Percentiles rank a stretch among this genome's conserved stretches.
phyloP scores from a whole-genome alignment of 306 rosid genomes.

The Trichosanthes cucumerina region DNA sequence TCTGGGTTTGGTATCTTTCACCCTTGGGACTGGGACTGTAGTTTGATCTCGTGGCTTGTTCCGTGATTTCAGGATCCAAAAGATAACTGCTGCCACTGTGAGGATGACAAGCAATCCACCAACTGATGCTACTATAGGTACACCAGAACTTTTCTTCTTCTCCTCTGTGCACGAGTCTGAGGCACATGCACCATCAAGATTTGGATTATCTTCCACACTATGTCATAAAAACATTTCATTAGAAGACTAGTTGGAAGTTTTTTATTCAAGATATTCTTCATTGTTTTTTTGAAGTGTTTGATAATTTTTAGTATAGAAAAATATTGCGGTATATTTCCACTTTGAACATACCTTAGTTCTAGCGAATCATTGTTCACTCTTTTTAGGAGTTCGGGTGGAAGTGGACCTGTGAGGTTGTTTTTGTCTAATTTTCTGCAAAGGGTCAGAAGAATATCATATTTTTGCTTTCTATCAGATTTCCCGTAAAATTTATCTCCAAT shows the following conservation, averaged over 20 bases:
- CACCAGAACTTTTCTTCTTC: slow-evolving; percentile 8
- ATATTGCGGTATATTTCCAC: not conserved
- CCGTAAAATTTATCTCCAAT: not conserved
- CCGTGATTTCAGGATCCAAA: slow-evolving; percentile 11
- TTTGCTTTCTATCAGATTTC: not conserved
- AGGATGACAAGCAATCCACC: slow-evolving; percentile 34
- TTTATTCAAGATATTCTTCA: not conserved
- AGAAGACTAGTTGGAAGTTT: not conserved
- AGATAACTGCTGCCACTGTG: slow-evolving; percentile 9
- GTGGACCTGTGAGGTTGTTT: slow-evolving; percentile 28
- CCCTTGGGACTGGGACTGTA: not conserved
- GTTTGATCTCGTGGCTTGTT: not conserved
- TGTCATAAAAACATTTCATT: not conserved
- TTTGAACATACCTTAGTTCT: slow-evolving; percentile 24
- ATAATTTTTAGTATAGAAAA: not conserved
- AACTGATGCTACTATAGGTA: slow-evolving; percentile 37
- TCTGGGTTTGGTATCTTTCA: not conserved
- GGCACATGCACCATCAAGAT: slow-evolving; percentile 2
- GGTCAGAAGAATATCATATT: not conserved
- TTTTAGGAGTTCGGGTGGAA: slow-evolving; percentile 24
- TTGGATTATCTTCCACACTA: slow-evolving; percentile 30
- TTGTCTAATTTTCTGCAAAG: slow-evolving; percentile 24
- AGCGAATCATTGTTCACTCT: slow-evolving; percentile 18
- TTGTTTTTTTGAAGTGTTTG: not conserved
- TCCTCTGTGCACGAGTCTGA: not conserved